These are phyloP conservation scores for Mortierella sp. DNA, from an alignment of 371 early-diverging fungal genomes.

Conservation along the genomic window DNA sequence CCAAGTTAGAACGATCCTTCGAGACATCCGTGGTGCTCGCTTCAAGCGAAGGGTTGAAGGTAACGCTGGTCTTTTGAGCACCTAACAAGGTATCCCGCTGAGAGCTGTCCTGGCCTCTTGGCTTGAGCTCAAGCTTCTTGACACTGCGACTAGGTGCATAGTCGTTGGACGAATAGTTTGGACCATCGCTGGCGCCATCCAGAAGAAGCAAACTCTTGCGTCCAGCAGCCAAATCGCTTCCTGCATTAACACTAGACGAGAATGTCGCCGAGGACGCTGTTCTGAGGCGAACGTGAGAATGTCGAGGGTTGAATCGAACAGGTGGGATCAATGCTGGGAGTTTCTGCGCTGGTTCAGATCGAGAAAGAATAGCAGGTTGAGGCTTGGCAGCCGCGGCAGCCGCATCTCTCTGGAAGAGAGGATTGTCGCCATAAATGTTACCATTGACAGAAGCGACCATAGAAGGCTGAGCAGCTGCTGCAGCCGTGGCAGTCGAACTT, in stretches of 20 bases:
- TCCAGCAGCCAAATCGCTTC: conserved; percentile 40
- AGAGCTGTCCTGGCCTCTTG: conserved; percentile 28
- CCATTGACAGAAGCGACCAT: conserved; percentile 82
- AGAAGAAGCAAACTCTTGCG: conserved; percentile 47
- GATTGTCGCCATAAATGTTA: conserved; percentile 86
- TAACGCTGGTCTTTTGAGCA: conserved; percentile 33
- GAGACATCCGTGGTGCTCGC: conserved; percentile 35
- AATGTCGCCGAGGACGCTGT: conserved; percentile 65
- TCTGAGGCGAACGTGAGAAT: conserved; percentile 76
- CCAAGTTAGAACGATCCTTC: conserved; percentile 22
- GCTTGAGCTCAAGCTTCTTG: conserved; percentile 69
- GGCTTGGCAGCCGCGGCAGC: conserved; percentile 48
- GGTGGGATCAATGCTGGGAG: conserved; percentile 59
- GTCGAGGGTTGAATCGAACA: conserved; percentile 76
- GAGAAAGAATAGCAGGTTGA: conserved; percentile 58
- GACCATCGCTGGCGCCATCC: conserved; percentile 72
- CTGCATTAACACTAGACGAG: conserved; percentile 48
- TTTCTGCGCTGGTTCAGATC: conserved; percentile 61
- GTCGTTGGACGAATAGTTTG: conserved; percentile 71
- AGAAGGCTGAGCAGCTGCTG: conserved; percentile 44
- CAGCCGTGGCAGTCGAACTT: conserved; percentile 28
- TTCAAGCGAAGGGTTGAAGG: conserved; percentile 48
- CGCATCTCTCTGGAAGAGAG: conserved; percentile 72
- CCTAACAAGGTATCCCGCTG: conserved; percentile 43
- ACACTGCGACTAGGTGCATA: conserved; percentile 79